Evolutionary conservation across 306 rosid genomes (phyloP).

Genomic region (Ochetophila trinervis): DNA sequence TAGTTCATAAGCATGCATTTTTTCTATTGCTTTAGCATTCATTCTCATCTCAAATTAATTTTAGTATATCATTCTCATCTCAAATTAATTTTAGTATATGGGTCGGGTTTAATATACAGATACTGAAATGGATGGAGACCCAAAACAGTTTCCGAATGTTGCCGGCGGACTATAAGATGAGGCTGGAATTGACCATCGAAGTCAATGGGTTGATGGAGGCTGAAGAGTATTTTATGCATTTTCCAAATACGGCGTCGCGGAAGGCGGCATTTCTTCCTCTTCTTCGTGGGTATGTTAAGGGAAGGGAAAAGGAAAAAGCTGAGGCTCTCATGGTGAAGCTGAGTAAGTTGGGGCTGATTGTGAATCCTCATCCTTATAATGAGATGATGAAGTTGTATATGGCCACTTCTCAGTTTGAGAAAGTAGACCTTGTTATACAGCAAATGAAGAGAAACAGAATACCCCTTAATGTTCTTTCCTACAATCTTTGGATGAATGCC

Average conservation of each 20-base stretch:
- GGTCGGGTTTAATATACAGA: constrained; percentile 34
- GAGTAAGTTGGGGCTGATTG: constrained; percentile 57
- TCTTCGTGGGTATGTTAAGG: constrained; percentile 53
- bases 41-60: background rate
- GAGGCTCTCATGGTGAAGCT: constrained; percentile 71
- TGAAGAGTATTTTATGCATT: constrained; percentile 52
- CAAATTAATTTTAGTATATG: background rate
- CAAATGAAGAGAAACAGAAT: constrained; percentile 67
- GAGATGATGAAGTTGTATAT: constrained; percentile 89
- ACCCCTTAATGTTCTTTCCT: constrained; percentile 62
- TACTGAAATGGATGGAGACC: constrained; percentile 55
- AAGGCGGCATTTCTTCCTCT: constrained; percentile 62
- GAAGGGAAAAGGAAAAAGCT: constrained; percentile 48
- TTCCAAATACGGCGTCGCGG: constrained; percentile 44
- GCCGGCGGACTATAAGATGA: constrained; percentile 53
- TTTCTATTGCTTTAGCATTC: background rate
- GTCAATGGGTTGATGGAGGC: constrained; percentile 52
- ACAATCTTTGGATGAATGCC: constrained; percentile 84
- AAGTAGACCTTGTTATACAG: constrained; percentile 61
- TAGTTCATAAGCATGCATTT: background rate
- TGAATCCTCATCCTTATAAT: constrained; percentile 60
- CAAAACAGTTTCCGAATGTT: constrained; percentile 32
- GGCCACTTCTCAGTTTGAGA: constrained; percentile 49
- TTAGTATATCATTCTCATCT: background rate
- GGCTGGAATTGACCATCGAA: constrained; percentile 52